phyloP scores from a whole-genome alignment of 108 stramenopile species.

The Asterionellopsis glacialis region DNA sequence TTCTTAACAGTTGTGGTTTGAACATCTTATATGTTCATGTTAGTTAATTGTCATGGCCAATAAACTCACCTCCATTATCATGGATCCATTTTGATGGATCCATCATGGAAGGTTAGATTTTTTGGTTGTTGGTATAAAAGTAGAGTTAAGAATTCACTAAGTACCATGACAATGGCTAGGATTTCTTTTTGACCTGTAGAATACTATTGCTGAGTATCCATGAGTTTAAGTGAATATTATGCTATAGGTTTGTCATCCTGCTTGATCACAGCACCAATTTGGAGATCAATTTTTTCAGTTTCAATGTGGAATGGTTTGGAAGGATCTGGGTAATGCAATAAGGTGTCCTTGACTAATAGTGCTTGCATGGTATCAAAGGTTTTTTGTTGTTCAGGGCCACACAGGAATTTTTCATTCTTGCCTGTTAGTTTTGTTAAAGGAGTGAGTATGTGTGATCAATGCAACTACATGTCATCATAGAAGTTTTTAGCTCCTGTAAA shows the following conservation, averaged over 20 bases:
- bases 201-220: conserved; percentile 14
- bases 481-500: conserved; percentile 39
- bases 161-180: conserved; percentile 17
- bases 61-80: conserved; percentile 49
- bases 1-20: conserved; percentile 18
- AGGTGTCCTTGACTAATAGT: conserved; percentile 20
- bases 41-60: conserved; percentile 14
- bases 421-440: conserved; percentile 26
- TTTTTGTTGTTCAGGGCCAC: conserved; percentile 20
- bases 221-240: conserved; percentile 6
- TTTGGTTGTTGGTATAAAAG: conserved; percentile 19
- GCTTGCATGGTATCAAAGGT: conserved; percentile 46
- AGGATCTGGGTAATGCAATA: conserved; percentile 29
- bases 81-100: conserved; percentile 20
- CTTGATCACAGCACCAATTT: no score
- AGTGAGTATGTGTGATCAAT: conserved; percentile 36
- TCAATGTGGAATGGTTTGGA: conserved; percentile 32
- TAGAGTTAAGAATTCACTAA: conserved; percentile 23
- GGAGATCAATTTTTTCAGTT: conserved; percentile 31
- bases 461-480: conserved; percentile 38
- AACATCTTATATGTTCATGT: conserved; percentile 14
- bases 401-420: conserved; percentile 20
- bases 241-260: conserved; percentile 22
- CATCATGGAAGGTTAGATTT: conserved; percentile 36
- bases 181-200: conserved; percentile 19